These are phyloP conservation scores for Kodamaea sagamina DNA, from an alignment of 805 yeast genomes.

Conservation along the genomic window DNA sequence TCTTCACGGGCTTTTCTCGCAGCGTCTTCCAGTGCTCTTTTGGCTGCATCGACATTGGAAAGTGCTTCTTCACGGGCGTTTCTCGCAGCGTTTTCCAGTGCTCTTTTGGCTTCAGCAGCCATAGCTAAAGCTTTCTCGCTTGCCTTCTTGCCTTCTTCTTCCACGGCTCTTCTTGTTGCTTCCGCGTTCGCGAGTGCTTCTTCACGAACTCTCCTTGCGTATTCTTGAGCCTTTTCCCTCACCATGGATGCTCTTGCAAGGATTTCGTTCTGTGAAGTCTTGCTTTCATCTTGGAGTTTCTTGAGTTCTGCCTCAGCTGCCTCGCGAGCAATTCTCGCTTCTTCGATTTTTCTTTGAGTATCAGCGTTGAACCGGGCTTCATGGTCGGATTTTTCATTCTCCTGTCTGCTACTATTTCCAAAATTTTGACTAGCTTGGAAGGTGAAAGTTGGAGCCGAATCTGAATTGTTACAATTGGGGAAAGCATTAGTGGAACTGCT, in stretches of 20 bases:
- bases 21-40: slow-evolving; percentile 8
- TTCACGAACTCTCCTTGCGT: slow-evolving; percentile 8
- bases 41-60: slow-evolving; percentile 11
- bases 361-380: too few relatives aligned
- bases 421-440: too few relatives aligned
- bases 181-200: slow-evolving; percentile 14
- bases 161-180: slow-evolving; percentile 6
- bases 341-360: too few relatives aligned
- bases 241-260: background rate
- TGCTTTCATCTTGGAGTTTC: too few relatives aligned
- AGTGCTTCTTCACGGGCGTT: slow-evolving; percentile 11
- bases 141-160: too few relatives aligned
- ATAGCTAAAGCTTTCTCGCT: slow-evolving; percentile 14
- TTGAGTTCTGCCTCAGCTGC: too few relatives aligned
- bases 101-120: slow-evolving; percentile 5
- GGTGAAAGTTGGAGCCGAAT: too few relatives aligned
- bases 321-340: too few relatives aligned
- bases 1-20: slow-evolving; percentile 8
- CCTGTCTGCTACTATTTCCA: too few relatives aligned
- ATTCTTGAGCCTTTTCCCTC: slow-evolving; percentile 6
- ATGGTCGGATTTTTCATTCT: too few relatives aligned
- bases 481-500: too few relatives aligned
- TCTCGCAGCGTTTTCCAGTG: slow-evolving; percentile 12
- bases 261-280: background rate
- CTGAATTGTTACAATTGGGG: too few relatives aligned